Conservation (phyloP, 2,329 filamentous ascomycete species). For the Verticillium nubilum region DNA sequence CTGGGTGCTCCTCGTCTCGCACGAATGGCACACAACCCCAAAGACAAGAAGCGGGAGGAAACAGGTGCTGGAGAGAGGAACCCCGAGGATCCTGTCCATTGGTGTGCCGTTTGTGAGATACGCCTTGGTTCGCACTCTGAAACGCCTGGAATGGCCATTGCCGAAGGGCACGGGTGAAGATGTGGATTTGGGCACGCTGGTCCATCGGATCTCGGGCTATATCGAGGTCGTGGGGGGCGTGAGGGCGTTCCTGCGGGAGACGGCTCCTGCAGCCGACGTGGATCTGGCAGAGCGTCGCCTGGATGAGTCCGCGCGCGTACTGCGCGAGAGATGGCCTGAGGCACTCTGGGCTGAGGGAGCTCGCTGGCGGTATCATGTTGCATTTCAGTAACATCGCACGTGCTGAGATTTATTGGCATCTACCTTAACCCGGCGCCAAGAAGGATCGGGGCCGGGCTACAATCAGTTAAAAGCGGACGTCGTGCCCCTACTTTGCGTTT, state of each 20-base stretch:
- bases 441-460: too few species aligned
- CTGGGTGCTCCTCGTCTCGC: constrained; percentile 5
- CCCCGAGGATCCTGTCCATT: neutral
- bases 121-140: neutral
- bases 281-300: neutral
- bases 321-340: constrained; percentile 1
- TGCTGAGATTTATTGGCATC: too few species aligned
- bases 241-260: neutral
- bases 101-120: constrained; percentile 1
- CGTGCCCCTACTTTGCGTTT: too few species aligned
- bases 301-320: neutral
- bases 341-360: neutral
- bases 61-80: neutral
- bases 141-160: neutral
- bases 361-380: too few species aligned
- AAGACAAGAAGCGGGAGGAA: neutral
- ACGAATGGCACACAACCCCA: constrained; percentile 2
- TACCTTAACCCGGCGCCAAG: too few species aligned
- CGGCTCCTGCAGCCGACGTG: neutral
- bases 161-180: neutral
- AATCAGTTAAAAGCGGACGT: too few species aligned
- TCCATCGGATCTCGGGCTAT: neutral
- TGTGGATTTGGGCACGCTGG: neutral
- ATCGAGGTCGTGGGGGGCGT: neutral
- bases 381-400: too few species aligned